phyloP scores from a whole-genome alignment of 1,284 basidiomycete genomes.

The Tilletiaria anomala region DNA sequence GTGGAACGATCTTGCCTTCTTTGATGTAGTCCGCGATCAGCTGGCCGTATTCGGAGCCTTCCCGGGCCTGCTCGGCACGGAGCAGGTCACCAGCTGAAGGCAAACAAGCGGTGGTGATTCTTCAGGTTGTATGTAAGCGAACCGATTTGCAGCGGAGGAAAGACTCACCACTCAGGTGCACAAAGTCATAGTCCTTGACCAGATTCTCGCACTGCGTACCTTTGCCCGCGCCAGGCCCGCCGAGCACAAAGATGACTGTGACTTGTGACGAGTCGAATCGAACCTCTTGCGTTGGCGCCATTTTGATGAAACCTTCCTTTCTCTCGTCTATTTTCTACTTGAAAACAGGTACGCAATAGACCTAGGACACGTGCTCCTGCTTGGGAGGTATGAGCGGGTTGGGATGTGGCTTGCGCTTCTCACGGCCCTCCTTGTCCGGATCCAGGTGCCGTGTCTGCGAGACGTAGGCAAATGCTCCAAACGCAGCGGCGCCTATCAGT shows the following conservation, averaged over 20 bases:
- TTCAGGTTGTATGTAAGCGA: no score
- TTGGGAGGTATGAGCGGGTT: slow-evolving; percentile 32
- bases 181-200: slow-evolving; percentile 77
- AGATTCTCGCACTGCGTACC: slow-evolving; percentile 85
- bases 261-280: slow-evolving; percentile 66
- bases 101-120: no score
- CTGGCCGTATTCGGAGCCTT: slow-evolving; percentile 68
- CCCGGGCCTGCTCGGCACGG: slow-evolving; percentile 77
- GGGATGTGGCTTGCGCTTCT: slow-evolving; percentile 27
- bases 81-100: slow-evolving; percentile 90
- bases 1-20: slow-evolving; percentile 88
- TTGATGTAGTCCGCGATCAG: slow-evolving; percentile 79
- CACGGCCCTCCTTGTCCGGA: slow-evolving; percentile 16
- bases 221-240: slow-evolving; percentile 94
- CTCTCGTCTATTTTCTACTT: no score
- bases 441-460: slow-evolving; percentile 14
- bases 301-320: no score
- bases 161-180: slow-evolving; percentile 90
- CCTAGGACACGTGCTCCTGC: slow-evolving; percentile 15
- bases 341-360: no score
- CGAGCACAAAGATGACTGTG: slow-evolving; percentile 85
- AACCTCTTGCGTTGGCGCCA: no score
- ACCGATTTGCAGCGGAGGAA: slow-evolving; percentile 85
- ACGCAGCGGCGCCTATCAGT: slow-evolving; percentile 16
- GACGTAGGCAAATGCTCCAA: slow-evolving; percentile 26